phyloP scores from a whole-genome alignment of 2,329 filamentous ascomycete genomes.

The Fusarium nelsonii region DNA sequence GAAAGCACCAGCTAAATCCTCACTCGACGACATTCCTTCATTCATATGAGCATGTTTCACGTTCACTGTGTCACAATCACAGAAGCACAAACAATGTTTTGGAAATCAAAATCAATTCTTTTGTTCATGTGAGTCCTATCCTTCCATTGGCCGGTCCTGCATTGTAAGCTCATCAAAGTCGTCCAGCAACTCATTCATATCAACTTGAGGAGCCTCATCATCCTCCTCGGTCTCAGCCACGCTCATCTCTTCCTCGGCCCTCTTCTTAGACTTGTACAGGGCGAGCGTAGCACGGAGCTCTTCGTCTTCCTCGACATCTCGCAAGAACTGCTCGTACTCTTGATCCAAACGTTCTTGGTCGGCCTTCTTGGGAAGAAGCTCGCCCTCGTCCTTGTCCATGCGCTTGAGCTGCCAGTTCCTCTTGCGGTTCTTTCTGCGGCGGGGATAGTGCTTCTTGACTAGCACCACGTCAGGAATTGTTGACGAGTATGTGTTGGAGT shows the following conservation, averaged over 20 bases:
- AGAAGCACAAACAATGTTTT: background rate
- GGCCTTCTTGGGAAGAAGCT: constrained; percentile 85
- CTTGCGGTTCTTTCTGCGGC: constrained; percentile 81
- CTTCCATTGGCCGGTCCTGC: constrained; percentile 55
- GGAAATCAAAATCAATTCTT: constrained; percentile 40
- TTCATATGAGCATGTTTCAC: constrained; percentile 49
- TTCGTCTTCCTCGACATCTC: constrained; percentile 94
- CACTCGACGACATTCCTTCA: constrained; percentile 53
- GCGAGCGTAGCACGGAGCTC: constrained; percentile 87
- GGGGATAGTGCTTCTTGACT: constrained; percentile 96
- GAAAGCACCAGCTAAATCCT: constrained; percentile 22
- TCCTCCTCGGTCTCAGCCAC: constrained; percentile 74
- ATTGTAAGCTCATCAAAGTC: constrained; percentile 85
- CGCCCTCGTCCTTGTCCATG: constrained; percentile 89
- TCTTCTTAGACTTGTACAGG: constrained; percentile 79
- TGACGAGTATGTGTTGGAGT: constrained; percentile 78
- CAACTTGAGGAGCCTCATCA: constrained; percentile 75
- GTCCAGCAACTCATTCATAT: constrained; percentile 86
- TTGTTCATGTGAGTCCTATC: constrained; percentile 41
- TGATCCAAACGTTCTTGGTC: constrained; percentile 90
- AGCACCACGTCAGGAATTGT: constrained; percentile 92
- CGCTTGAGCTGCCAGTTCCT: constrained; percentile 96
- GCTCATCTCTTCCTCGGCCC: constrained; percentile 72
- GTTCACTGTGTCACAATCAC: background rate
- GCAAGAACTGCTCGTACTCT: constrained; percentile 97